Percentiles rank a stretch among this genome's conserved stretches.
Conservation (phyloP, 2,329 filamentous ascomycete genomes). For the Arthrobotrys sinensis region DNA sequence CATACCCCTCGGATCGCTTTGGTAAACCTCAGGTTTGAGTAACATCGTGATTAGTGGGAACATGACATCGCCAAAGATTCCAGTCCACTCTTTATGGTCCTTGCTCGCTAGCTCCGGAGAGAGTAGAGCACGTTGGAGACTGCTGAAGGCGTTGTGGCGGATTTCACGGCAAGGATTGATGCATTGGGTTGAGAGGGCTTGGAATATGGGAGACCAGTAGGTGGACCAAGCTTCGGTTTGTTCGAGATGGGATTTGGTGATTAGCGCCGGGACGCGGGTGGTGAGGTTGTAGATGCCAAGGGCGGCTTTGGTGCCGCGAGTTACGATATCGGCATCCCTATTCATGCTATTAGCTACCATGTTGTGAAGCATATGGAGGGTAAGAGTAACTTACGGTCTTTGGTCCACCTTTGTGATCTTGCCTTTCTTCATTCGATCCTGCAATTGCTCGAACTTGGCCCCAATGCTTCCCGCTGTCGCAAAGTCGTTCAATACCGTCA, state of each 20-base stretch:
- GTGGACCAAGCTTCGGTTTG: conserved; percentile 92
- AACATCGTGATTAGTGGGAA: conserved; percentile 91
- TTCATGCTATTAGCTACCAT: conserved; percentile 41
- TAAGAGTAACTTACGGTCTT: conserved; percentile 61
- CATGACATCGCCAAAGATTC: conserved; percentile 92
- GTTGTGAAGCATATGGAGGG: not conserved
- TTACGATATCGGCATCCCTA: conserved; percentile 78
- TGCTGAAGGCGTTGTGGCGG: conserved; percentile 87
- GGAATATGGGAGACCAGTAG: conserved; percentile 96
- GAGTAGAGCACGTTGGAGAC: conserved; percentile 86
- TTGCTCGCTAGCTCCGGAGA: conserved; percentile 86
- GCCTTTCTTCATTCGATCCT: conserved; percentile 70
- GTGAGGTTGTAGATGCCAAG: conserved; percentile 86
- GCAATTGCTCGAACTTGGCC: conserved; percentile 78
- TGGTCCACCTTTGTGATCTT: conserved; percentile 62
- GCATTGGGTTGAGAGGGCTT: conserved; percentile 88
- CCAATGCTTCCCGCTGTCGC: conserved; percentile 84
- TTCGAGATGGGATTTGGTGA: conserved; percentile 93
- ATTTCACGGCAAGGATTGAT: conserved; percentile 95
- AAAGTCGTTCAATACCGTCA: conserved; percentile 89
- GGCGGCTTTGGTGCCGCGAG: conserved; percentile 84
- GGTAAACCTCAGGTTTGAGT: conserved; percentile 94
- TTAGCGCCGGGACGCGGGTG: conserved; percentile 83
- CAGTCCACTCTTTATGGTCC: conserved; percentile 91
- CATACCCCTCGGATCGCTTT: conserved; percentile 92